phyloP scores from a whole-genome alignment of 768 basidiomycete genomes.

The Antrodiella citrinella region DNA sequence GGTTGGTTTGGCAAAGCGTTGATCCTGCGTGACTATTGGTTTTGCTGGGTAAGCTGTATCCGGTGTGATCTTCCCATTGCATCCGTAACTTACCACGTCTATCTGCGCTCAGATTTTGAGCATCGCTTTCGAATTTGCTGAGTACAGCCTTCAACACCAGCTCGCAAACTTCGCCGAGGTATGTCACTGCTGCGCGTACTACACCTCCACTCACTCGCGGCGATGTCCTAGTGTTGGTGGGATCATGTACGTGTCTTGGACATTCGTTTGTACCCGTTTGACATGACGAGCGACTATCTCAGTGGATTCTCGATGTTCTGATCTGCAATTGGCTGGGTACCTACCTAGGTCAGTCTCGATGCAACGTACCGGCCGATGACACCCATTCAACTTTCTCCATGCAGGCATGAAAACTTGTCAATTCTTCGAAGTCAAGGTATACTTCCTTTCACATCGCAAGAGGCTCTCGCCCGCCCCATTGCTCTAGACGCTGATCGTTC shows the following conservation, averaged over 20 bases:
- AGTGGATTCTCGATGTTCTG: slow-evolving; percentile 86
- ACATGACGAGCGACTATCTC: slow-evolving; percentile 6
- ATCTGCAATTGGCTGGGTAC: slow-evolving; percentile 87
- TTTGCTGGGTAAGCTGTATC: slow-evolving; percentile 63
- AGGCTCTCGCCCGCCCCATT: slow-evolving; percentile 6
- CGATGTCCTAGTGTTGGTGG: slow-evolving; percentile 71
- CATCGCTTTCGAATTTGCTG: slow-evolving; percentile 81
- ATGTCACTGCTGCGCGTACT: slow-evolving; percentile 5
- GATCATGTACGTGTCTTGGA: slow-evolving; percentile 58
- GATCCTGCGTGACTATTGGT: slow-evolving; percentile 89
- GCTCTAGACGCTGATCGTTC: background rate
- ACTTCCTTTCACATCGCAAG: slow-evolving; percentile 10
- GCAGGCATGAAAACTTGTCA: slow-evolving; percentile 83
- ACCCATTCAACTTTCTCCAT: background rate
- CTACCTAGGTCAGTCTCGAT: slow-evolving; percentile 50
- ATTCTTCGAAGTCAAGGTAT: slow-evolving; percentile 80
- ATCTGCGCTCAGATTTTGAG: slow-evolving; percentile 57
- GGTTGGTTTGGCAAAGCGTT: slow-evolving; percentile 92
- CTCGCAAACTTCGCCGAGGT: slow-evolving; percentile 86
- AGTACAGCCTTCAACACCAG: slow-evolving; percentile 84
- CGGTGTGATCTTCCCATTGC: background rate
- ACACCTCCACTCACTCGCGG: slow-evolving; percentile 7
- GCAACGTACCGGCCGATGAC: slow-evolving; percentile 4
- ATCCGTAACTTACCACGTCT: background rate
- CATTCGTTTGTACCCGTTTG: background rate